Evolutionary conservation across 2,329 filamentous ascomycete species (phyloP).

Genomic region (Didymella lethalis): DNA sequence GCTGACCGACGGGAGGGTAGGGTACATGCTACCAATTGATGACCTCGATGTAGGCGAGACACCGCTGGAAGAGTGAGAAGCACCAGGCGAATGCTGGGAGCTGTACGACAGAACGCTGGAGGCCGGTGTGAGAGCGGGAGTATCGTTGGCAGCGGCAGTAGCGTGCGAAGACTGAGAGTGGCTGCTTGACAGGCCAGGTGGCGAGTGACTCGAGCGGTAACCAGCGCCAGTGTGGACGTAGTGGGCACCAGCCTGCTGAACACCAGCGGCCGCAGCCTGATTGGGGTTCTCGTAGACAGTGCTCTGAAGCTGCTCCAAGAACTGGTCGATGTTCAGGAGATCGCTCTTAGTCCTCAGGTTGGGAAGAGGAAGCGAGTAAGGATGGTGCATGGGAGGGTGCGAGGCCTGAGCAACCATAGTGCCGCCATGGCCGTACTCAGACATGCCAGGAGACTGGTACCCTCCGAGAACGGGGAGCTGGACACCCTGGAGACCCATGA

Average conservation of each 20-base stretch:
- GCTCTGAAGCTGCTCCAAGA: slow-evolving; percentile 93
- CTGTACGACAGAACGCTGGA: slow-evolving; percentile 79
- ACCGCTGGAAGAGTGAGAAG: slow-evolving; percentile 66
- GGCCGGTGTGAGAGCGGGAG: slow-evolving; percentile 78
- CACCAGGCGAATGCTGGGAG: slow-evolving; percentile 78
- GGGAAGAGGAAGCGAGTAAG: slow-evolving; percentile 87
- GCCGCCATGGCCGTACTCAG: slow-evolving; percentile 63
- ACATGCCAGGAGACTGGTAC: slow-evolving; percentile 51
- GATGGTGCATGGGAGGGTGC: slow-evolving; percentile 75
- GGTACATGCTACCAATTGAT: slow-evolving; percentile 71
- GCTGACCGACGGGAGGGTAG: slow-evolving; percentile 74
- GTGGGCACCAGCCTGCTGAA: slow-evolving; percentile 76
- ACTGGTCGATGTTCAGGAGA: slow-evolving; percentile 89
- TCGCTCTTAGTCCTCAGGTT: slow-evolving; percentile 94
- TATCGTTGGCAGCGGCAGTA: slow-evolving; percentile 62
- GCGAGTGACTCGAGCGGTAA: slow-evolving; percentile 66
- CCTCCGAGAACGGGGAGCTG: slow-evolving; percentile 56
- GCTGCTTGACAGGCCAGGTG: slow-evolving; percentile 52
- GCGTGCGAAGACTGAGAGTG: slow-evolving; percentile 62
- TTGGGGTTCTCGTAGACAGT: slow-evolving; percentile 94
- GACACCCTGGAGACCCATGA: slow-evolving; percentile 80
- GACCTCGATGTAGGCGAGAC: slow-evolving; percentile 70
- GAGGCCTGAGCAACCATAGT: slow-evolving; percentile 62
- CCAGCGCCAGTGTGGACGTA: slow-evolving; percentile 63
- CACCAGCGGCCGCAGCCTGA: slow-evolving; percentile 78